These are phyloP conservation scores for Tricholoma furcatifolium DNA, from an alignment of 768 basidiomycete genomes.

Conservation along the genomic window DNA sequence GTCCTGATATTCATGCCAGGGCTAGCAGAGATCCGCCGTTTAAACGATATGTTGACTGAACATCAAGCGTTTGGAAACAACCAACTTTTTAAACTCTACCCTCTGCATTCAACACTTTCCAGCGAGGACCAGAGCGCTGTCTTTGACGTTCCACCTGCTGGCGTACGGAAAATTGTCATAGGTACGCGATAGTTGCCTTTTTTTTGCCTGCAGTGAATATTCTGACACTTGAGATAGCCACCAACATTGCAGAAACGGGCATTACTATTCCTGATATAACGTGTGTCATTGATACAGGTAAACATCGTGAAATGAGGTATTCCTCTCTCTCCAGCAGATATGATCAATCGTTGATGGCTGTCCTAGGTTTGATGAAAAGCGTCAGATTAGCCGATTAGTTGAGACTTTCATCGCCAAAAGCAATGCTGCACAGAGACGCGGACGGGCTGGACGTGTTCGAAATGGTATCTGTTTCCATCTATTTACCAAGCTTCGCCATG, in stretches of 20 bases:
- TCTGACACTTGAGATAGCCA: constrained; percentile 46
- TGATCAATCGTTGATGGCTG: neutral
- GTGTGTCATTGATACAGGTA: constrained; percentile 92
- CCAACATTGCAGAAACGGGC: constrained; percentile 95
- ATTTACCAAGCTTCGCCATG: constrained; percentile 86
- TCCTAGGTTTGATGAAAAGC: constrained; percentile 89
- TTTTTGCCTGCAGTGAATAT: neutral
- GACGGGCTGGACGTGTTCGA: constrained; percentile 90
- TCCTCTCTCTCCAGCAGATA: constrained; percentile 1
- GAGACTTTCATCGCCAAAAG: constrained; percentile 92
- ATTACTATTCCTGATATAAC: constrained; percentile 98
- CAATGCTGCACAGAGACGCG: constrained; percentile 87
- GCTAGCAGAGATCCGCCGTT: constrained; percentile 85
- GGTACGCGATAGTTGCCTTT: constrained; percentile 43
- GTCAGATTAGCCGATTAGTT: constrained; percentile 88
- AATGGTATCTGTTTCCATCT: constrained; percentile 92
- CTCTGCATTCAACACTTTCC: constrained; percentile 90
- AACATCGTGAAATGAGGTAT: constrained; percentile 91
- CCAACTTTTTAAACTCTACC: constrained; percentile 70
- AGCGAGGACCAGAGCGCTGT: constrained; percentile 89
- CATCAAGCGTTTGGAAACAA: constrained; percentile 70
- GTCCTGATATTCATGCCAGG: constrained; percentile 94
- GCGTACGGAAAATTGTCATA: constrained; percentile 90
- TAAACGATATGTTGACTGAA: constrained; percentile 78
- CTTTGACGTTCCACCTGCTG: constrained; percentile 81